Conservation (phyloP, 768 basidiomycete genomes). For the Trametes gibbosa region DNA sequence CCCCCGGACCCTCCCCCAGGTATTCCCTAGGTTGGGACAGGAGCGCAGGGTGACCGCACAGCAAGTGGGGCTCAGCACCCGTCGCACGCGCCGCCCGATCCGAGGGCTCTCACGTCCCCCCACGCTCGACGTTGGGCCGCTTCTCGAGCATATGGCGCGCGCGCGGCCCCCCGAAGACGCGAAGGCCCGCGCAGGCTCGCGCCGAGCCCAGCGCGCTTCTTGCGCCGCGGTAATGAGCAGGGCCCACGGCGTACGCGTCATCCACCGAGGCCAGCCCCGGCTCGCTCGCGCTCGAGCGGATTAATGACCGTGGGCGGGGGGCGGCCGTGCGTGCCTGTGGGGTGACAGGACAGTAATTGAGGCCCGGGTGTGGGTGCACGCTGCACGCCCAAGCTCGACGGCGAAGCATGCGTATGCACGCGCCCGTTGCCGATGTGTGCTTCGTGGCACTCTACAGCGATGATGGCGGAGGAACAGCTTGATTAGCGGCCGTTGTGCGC, state of each 20-base stretch:
- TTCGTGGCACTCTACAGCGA: no score
- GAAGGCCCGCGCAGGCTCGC: neutral
- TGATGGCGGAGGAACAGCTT: neutral
- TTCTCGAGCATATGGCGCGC: slow-evolving; percentile 11
- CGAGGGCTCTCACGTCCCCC: slow-evolving; percentile 1
- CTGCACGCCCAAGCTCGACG: no score
- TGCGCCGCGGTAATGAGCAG: slow-evolving; percentile 10
- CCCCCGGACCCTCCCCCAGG: no score
- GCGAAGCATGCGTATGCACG: no score
- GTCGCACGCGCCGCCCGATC: neutral
- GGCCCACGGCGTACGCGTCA: neutral
- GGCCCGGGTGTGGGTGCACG: no score
- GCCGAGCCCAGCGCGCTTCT: no score
- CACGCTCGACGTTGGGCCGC: slow-evolving; percentile 8
- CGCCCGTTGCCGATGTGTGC: no score
- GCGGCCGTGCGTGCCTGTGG: no score
- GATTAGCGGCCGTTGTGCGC: neutral
- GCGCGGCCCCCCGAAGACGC: neutral
- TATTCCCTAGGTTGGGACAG: no score
- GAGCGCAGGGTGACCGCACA: neutral
- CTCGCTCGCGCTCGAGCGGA: neutral
- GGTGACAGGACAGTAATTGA: no score
- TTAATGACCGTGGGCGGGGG: neutral
- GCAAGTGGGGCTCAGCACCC: neutral
- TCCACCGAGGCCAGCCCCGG: neutral